phyloP scores from a whole-genome alignment of 495 filamentous ascomycete genomes.

The Lophiotrema nucula region DNA sequence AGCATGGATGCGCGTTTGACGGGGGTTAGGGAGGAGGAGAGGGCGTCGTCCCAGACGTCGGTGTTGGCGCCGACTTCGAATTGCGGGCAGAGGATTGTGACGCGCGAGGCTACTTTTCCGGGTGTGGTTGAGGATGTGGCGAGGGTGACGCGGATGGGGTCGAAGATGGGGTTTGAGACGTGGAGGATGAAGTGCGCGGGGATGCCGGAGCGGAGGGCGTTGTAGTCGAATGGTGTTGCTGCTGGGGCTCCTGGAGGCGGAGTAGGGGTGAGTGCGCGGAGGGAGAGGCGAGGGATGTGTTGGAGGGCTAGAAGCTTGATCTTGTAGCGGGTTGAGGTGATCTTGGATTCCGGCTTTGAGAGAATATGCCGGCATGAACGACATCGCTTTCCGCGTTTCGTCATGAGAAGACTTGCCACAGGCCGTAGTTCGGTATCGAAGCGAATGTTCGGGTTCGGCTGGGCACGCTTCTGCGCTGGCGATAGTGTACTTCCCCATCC shows the following conservation, averaged over 20 bases:
- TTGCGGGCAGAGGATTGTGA: slow-evolving; percentile 90
- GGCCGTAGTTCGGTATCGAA: slow-evolving; percentile 73
- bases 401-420: slow-evolving; percentile 74
- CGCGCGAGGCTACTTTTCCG: slow-evolving; percentile 69
- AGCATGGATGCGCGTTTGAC: neutral
- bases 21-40: slow-evolving; percentile 47
- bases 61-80: slow-evolving; percentile 95
- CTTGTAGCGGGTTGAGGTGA: slow-evolving; percentile 78
- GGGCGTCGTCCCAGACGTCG: slow-evolving; percentile 93
- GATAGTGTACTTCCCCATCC: slow-evolving; percentile 58
- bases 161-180: slow-evolving; percentile 91
- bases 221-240: slow-evolving; percentile 41
- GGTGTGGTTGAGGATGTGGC: slow-evolving; percentile 81
- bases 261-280: slow-evolving; percentile 27
- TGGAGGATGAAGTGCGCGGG: slow-evolving; percentile 83
- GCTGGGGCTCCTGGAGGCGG: neutral
- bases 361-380: slow-evolving; percentile 91
- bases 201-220: slow-evolving; percentile 60
- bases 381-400: slow-evolving; percentile 91
- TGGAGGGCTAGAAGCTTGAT: slow-evolving; percentile 85
- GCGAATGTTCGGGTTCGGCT: slow-evolving; percentile 45
- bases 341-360: slow-evolving; percentile 88
- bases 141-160: slow-evolving; percentile 79
- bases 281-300: slow-evolving; percentile 78
- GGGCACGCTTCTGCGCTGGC: slow-evolving; percentile 52